These are phyloP conservation scores for Aegilops sharonensis DNA, from an alignment of 176 grass and related monocot genomes.

Conservation along the genomic window DNA sequence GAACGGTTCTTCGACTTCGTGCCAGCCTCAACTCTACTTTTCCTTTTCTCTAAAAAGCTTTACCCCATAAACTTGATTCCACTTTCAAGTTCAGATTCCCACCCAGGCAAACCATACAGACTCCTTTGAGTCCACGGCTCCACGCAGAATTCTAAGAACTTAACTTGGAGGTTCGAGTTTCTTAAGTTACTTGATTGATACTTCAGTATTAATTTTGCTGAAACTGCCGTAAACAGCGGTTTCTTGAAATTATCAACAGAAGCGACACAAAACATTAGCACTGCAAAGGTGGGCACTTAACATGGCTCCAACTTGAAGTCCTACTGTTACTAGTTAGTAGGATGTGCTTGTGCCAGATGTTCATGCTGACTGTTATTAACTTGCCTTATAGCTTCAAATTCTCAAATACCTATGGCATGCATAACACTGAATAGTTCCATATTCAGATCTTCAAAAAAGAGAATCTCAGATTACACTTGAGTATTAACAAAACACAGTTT, in stretches of 20 bases:
- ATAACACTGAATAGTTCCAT: constrained; percentile 1
- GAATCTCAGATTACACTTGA: not conserved
- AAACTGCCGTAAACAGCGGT: not conserved
- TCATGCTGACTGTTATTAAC: not conserved
- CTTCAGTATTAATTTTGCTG: not conserved
- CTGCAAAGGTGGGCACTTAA: not conserved
- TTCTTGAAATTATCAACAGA: constrained; percentile 9
- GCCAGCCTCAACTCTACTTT: not conserved
- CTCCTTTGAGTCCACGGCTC: not conserved
- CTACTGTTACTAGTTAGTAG: not conserved
- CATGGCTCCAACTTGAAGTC: not conserved
- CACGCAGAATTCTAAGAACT: not conserved
- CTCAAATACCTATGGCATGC: not conserved
- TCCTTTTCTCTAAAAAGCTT: not conserved
- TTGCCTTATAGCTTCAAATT: not conserved
- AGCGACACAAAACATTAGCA: not conserved
- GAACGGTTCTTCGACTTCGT: constrained; percentile 14
- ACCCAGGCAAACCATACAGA: not conserved
- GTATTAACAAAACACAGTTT: not conserved
- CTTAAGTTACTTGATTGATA: constrained; percentile 5
- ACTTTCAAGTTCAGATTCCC: constrained; percentile 4
- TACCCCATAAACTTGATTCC: not conserved
- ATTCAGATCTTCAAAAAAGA: constrained; percentile 4
- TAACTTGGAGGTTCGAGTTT: not conserved
- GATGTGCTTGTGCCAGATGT: not conserved